phyloP scores from a whole-genome alignment of 2,329 filamentous ascomycete genomes.

The Colletotrichum horii region DNA sequence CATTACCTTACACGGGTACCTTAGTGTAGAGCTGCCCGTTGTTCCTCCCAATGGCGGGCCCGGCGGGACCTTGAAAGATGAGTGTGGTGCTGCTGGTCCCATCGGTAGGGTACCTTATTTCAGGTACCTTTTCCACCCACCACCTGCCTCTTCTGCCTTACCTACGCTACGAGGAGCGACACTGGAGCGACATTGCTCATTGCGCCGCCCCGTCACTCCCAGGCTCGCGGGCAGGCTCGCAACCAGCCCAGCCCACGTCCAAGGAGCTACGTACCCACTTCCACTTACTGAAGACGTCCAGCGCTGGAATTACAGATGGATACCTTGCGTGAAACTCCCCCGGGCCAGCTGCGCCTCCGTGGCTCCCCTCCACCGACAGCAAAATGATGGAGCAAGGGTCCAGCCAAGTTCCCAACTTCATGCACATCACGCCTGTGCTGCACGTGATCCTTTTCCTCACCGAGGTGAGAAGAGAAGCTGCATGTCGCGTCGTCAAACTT shows the following conservation, averaged over 20 bases:
- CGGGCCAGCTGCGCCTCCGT: slow-evolving; percentile 18
- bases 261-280: slow-evolving; percentile 9
- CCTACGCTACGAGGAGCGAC: not conserved
- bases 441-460: slow-evolving; percentile 5
- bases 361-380: not conserved
- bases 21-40: not conserved
- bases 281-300: not conserved
- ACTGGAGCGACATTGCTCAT: not conserved
- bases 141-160: not conserved
- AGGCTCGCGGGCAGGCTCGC: not conserved
- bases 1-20: not conserved
- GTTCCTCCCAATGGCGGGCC: slow-evolving; percentile 9
- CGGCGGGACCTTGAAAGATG: slow-evolving; percentile 14
- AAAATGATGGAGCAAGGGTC: slow-evolving; percentile 3
- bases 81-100: not conserved
- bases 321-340: slow-evolving; percentile 13
- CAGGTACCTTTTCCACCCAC: not conserved
- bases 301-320: slow-evolving; percentile 3
- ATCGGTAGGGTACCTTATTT: not conserved
- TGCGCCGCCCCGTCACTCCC: not conserved
- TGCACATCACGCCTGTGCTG: slow-evolving; percentile 7
- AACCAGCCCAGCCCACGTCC: not conserved
- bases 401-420: slow-evolving; percentile 17
- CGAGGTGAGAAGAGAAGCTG: not conserved
- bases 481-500: not conserved